These are phyloP conservation scores for Rhodocollybia butyracea DNA, from an alignment of 768 basidiomycete genomes.

Conservation along the genomic window DNA sequence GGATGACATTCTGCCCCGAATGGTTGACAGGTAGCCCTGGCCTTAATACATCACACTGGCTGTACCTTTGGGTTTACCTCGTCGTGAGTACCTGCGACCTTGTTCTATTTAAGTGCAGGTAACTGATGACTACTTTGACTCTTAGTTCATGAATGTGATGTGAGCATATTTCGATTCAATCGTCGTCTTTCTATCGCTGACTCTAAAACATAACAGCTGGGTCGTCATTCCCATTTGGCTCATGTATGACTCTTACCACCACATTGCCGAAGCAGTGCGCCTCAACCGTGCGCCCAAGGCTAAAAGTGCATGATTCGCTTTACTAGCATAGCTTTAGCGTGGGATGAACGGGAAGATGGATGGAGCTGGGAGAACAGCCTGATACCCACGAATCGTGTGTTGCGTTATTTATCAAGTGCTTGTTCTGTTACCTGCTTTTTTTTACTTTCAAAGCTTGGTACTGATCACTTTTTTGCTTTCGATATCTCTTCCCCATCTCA, in stretches of 20 bases:
- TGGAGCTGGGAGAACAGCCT: no score
- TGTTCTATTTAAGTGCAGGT: background rate
- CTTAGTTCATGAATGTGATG: constrained; percentile 80
- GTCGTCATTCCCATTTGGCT: constrained; percentile 72
- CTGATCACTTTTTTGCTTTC: no score
- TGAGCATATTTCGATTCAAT: constrained; percentile 30
- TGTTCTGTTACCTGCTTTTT: no score
- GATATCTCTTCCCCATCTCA: no score
- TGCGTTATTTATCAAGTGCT: no score
- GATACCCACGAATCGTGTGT: no score
- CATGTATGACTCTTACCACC: constrained; percentile 74
- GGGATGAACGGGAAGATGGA: no score
- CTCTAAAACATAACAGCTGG: constrained; percentile 50
- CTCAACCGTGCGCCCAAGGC: constrained; percentile 27
- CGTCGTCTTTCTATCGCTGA: constrained; percentile 1
- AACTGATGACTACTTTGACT: background rate
- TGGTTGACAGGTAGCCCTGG: constrained; percentile 77
- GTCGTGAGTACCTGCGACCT: constrained; percentile 43
- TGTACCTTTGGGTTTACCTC: constrained; percentile 81
- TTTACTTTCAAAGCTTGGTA: no score
- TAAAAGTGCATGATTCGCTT: constrained; percentile 23
- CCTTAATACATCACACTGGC: constrained; percentile 64
- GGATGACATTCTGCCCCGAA: constrained; percentile 90
- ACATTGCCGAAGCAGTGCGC: constrained; percentile 64
- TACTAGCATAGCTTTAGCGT: no score